phyloP scores from a whole-genome alignment of 176 grass and related monocot genomes.

The Triticum aestivum region DNA sequence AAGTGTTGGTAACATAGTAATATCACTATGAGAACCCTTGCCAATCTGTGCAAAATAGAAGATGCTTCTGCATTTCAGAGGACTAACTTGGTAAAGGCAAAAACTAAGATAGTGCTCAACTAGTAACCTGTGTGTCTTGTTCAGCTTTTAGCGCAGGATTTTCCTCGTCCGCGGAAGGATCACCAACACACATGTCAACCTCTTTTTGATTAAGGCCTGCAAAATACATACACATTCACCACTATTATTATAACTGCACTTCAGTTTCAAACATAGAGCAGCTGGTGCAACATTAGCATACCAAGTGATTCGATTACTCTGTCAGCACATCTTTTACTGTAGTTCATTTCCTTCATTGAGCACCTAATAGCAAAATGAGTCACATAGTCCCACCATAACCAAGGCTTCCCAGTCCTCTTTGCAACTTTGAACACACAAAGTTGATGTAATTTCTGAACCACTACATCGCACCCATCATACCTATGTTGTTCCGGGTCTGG shows the following conservation, averaged over 20 bases:
- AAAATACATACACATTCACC: slow-evolving; percentile 18
- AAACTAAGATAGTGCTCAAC: background rate
- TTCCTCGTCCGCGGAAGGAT: slow-evolving; percentile 70
- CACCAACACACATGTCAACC: too few species aligned
- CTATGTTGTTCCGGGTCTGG: slow-evolving; percentile 82
- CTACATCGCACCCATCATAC: slow-evolving; percentile 87
- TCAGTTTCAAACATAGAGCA: background rate
- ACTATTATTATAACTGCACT: background rate
- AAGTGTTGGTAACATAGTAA: slow-evolving; percentile 89
- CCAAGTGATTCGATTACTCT: slow-evolving; percentile 77
- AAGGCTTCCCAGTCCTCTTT: slow-evolving; percentile 67
- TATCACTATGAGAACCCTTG: slow-evolving; percentile 66
- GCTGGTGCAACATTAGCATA: slow-evolving; percentile 31
- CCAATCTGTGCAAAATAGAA: slow-evolving; percentile 53
- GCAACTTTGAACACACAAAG: slow-evolving; percentile 67
- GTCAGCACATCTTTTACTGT: slow-evolving; percentile 68
- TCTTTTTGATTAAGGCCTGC: slow-evolving; percentile 65
- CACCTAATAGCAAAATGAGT: slow-evolving; percentile 75
- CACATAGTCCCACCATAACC: slow-evolving; percentile 95
- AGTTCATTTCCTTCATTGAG: slow-evolving; percentile 85
- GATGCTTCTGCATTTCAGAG: background rate
- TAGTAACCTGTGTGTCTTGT: slow-evolving; percentile 76
- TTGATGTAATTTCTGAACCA: slow-evolving; percentile 80
- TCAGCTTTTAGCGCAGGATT: slow-evolving; percentile 80
- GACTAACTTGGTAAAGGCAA: background rate